Evolutionary conservation across 2,329 filamentous ascomycete genomes (phyloP).

Genomic region (Pseudogymnoascus destructans): DNA sequence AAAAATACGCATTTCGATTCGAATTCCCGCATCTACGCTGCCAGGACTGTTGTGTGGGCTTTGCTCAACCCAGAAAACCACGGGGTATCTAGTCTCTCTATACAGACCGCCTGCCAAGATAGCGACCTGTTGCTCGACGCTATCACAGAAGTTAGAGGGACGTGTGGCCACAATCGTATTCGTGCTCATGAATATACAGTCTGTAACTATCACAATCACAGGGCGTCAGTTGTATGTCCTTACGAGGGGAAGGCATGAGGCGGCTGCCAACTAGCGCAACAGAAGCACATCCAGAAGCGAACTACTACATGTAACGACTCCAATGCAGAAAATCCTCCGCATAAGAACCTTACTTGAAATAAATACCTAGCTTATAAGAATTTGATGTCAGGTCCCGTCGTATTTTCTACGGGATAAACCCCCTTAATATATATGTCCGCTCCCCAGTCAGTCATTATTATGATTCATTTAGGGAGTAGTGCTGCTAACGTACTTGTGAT

Average conservation of each 20-base stretch:
- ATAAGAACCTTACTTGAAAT: background rate
- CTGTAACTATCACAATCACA: background rate
- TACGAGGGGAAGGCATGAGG: background rate
- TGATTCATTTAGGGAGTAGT: background rate
- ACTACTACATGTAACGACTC: background rate
- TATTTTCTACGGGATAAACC: background rate
- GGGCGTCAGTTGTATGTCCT: background rate
- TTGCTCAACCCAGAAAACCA: background rate
- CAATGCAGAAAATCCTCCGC: background rate
- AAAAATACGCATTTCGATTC: background rate
- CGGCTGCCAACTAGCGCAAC: background rate
- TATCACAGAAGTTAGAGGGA: background rate
- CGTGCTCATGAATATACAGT: background rate
- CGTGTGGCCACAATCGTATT: background rate
- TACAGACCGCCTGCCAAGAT: background rate
- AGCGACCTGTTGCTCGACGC: background rate
- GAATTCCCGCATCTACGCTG: background rate
- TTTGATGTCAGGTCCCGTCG: background rate
- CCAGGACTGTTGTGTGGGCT: background rate
- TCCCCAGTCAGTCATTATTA: background rate
- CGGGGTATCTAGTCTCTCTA: background rate
- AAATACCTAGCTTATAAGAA: background rate
- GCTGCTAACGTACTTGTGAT: background rate
- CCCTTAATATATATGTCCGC: background rate
- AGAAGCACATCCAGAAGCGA: background rate